Evolutionary conservation across 805 yeast genomes (phyloP).

Genomic region (Cyberlindnera maclurae): DNA sequence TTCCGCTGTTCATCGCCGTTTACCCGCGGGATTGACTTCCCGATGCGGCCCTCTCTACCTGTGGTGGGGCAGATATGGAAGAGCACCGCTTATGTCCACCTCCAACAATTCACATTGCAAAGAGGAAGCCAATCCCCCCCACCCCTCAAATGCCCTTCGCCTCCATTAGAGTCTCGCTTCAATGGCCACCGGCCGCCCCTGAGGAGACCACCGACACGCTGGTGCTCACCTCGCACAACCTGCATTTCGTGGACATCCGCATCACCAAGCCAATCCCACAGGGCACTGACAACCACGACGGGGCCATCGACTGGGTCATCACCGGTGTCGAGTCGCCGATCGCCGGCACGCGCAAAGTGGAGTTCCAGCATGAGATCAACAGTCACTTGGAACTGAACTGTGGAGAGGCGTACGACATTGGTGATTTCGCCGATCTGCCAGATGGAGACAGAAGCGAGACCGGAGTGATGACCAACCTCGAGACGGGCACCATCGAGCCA

Average conservation of each 20-base stretch:
- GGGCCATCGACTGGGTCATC: slow-evolving; percentile 24
- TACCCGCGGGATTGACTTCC: too few relatives aligned
- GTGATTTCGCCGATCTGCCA: slow-evolving; percentile 35
- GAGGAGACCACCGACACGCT: slow-evolving; percentile 41
- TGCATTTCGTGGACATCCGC: slow-evolving; percentile 42
- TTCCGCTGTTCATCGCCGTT: too few relatives aligned
- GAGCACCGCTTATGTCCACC: too few relatives aligned
- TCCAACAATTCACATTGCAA: too few relatives aligned
- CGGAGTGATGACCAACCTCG: slow-evolving; percentile 43
- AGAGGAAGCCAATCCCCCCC: too few relatives aligned
- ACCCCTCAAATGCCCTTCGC: slow-evolving; percentile 14
- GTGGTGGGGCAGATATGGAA: too few relatives aligned
- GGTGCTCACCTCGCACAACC: slow-evolving; percentile 38
- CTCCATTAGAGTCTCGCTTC: slow-evolving; percentile 44
- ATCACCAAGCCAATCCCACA: slow-evolving; percentile 15
- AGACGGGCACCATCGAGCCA: slow-evolving; percentile 32
- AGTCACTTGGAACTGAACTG: slow-evolving; percentile 14
- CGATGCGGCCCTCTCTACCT: too few relatives aligned
- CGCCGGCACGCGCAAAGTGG: slow-evolving; percentile 11
- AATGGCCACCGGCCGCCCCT: slow-evolving; percentile 40
- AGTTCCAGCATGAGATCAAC: slow-evolving; percentile 22
- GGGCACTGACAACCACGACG: slow-evolving; percentile 11
- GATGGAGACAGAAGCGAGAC: slow-evolving; percentile 41
- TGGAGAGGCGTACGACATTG: slow-evolving; percentile 26
- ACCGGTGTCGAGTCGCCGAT: slow-evolving; percentile 26